Percentiles rank a stretch among this genome's conserved stretches.
Evolutionary conservation across 352 stramenopile genomes (phyloP).

Genomic region (Thalassiosira oceanica): DNA sequence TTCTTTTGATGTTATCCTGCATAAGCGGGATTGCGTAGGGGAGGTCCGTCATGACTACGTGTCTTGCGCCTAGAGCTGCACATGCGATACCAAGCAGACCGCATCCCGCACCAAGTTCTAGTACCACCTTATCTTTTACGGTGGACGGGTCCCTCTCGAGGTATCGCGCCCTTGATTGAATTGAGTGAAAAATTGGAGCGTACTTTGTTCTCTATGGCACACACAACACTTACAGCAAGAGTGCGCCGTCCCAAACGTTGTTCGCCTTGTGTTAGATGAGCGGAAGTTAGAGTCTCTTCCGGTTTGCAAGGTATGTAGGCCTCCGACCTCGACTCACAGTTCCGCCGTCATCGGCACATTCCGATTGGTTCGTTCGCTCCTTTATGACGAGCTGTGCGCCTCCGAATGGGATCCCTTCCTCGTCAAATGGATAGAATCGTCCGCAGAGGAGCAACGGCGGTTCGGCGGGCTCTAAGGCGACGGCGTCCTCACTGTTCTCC

Average conservation of each 20-base stretch:
- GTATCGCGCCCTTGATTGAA: conserved; percentile 26
- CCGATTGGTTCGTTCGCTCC: conserved; percentile 33
- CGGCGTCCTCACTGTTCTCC: neutral
- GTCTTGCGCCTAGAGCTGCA: conserved; percentile 31
- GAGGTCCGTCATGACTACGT: conserved; percentile 68
- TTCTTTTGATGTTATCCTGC: conserved; percentile 46
- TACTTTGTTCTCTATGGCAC: no score
- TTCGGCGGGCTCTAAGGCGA: neutral
- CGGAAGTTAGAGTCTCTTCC: no score
- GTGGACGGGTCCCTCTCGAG: conserved; percentile 27
- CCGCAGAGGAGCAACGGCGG: neutral
- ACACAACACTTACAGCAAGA: no score
- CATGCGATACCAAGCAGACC: conserved; percentile 29
- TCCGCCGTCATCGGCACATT: conserved; percentile 30
- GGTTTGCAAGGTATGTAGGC: no score
- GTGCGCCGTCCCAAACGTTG: conserved; percentile 61
- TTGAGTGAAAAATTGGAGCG: no score
- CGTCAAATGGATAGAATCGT: conserved; percentile 46
- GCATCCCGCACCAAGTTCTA: conserved; percentile 62
- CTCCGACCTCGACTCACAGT: no score
- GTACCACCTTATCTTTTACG: conserved; percentile 44
- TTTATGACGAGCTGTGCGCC: conserved; percentile 38
- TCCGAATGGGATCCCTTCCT: conserved; percentile 35
- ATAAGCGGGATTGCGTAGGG: conserved; percentile 51
- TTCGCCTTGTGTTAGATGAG: no score